A percentile compares a stretch with the other conserved stretches of the same genome.
Conservation (phyloP, 1,284 basidiomycete species). For the Cystobasidium sp. region DNA sequence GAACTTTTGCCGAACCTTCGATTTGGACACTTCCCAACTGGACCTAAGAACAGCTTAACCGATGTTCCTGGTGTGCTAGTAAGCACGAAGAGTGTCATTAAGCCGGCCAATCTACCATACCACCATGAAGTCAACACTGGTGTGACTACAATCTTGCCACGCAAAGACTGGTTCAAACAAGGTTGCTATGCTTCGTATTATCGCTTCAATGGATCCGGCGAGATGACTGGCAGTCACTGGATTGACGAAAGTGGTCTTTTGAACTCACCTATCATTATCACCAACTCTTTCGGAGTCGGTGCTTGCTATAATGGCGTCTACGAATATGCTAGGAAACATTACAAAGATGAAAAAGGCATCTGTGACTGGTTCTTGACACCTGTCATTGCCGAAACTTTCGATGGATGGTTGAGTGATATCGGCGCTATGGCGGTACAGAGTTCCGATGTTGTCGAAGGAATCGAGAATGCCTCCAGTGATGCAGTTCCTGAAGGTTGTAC, state of each 20-base stretch:
- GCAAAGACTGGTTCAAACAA: conserved; percentile 46
- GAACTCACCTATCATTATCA: conserved; percentile 42
- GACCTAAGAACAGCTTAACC: conserved; percentile 28
- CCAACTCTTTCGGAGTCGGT: conserved; percentile 42
- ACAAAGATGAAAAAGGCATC: conserved; percentile 41
- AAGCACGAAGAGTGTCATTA: conserved; percentile 28
- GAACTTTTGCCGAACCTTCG: conserved; percentile 39
- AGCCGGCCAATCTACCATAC: conserved; percentile 18
- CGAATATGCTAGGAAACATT: conserved; percentile 44
- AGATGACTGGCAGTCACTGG: conserved; percentile 49
- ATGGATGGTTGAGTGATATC: conserved; percentile 48
- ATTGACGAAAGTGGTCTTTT: conserved; percentile 40
- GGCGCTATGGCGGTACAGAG: conserved; percentile 47
- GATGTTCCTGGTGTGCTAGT: conserved; percentile 42
- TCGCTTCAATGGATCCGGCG: conserved; percentile 49
- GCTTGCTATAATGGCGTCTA: conserved; percentile 45
- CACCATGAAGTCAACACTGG: conserved; percentile 46
- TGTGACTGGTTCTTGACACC: conserved; percentile 48
- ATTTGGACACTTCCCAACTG: conserved; percentile 41
- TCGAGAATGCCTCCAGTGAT: conserved; percentile 46
- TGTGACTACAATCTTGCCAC: conserved; percentile 48
- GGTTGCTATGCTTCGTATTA: conserved; percentile 47
- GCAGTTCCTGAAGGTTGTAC: conserved; percentile 49
- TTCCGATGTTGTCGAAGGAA: conserved; percentile 47
- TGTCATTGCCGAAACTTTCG: conserved; percentile 49